These are phyloP conservation scores for Quercus wislizeni DNA, from an alignment of 306 rosid genomes.

Conservation along the genomic window DNA sequence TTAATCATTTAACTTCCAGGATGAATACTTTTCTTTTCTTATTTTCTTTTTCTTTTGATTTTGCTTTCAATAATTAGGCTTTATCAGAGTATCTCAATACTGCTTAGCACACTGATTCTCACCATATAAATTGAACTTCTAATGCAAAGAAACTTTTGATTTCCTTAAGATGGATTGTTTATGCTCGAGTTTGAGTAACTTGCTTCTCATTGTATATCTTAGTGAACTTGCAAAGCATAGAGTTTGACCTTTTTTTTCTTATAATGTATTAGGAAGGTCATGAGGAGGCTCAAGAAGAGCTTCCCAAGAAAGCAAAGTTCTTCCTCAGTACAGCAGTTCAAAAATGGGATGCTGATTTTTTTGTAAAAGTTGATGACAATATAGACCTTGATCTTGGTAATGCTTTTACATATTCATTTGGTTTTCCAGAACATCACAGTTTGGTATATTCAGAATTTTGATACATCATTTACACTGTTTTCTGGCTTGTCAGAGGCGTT, in stretches of 20 bases:
- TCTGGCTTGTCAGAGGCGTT: slow-evolving; percentile 65
- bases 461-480: slow-evolving; percentile 23
- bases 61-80: background rate
- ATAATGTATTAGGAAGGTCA: slow-evolving; percentile 72
- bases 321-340: slow-evolving; percentile 91
- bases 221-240: slow-evolving; percentile 10
- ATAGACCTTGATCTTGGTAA: slow-evolving; percentile 86
- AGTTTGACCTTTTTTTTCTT: slow-evolving; percentile 28
- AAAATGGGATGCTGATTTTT: slow-evolving; percentile 97
- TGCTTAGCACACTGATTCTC: background rate
- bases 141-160: background rate
- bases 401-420: slow-evolving; percentile 12
- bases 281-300: slow-evolving; percentile 98
- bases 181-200: slow-evolving; percentile 11
- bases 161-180: background rate
- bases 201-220: background rate
- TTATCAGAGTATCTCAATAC: background rate
- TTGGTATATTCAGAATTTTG: slow-evolving; percentile 4
- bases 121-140: background rate
- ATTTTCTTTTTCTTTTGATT: background rate
- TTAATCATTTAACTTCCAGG: background rate
- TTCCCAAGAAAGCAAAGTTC: slow-evolving; percentile 83
- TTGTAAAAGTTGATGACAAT: slow-evolving; percentile 86
- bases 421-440: slow-evolving; percentile 14
- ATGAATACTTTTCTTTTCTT: background rate